Evolutionary conservation across 2,329 filamentous ascomycete genomes (phyloP).

Genomic region (Cladosporium halotolerans): DNA sequence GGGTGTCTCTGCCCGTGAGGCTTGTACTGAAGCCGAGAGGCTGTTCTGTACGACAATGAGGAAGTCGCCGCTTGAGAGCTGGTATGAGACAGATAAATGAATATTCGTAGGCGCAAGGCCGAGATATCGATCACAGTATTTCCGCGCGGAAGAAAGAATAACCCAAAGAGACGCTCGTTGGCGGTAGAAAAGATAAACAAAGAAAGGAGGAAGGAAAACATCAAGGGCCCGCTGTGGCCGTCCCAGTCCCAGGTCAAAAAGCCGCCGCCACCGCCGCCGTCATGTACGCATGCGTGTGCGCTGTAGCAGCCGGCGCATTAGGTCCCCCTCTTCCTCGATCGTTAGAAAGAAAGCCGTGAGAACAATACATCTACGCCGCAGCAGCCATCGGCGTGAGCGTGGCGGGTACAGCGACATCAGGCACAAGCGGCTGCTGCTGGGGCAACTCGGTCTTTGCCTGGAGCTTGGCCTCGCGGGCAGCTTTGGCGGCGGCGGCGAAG

Average conservation of each 20-base stretch:
- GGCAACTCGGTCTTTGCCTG: neutral
- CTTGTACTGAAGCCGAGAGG: too few species aligned
- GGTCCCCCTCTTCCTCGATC: constrained; percentile 7
- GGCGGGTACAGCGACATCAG: neutral
- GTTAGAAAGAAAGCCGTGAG: neutral
- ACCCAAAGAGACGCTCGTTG: neutral
- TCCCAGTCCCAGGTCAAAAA: neutral
- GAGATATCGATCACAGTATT: too few species aligned
- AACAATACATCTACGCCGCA: neutral
- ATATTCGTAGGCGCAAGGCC: too few species aligned
- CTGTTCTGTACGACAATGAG: too few species aligned
- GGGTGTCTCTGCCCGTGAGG: too few species aligned
- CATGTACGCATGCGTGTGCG: neutral
- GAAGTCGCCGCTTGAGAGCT: too few species aligned
- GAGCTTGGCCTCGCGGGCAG: constrained; percentile 6
- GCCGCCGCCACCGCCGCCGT: neutral
- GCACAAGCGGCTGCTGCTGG: neutral
- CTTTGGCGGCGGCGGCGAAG: constrained; percentile 26
- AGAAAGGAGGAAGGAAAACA: neutral
- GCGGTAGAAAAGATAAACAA: neutral
- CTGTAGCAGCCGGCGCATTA: neutral
- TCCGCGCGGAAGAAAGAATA: too few species aligned
- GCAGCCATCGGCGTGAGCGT: constrained; percentile 1
- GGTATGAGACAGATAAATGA: too few species aligned
- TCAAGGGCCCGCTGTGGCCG: neutral